Conservation (phyloP, 2,329 filamentous ascomycete genomes). For the Byssochlamys sp. region DNA sequence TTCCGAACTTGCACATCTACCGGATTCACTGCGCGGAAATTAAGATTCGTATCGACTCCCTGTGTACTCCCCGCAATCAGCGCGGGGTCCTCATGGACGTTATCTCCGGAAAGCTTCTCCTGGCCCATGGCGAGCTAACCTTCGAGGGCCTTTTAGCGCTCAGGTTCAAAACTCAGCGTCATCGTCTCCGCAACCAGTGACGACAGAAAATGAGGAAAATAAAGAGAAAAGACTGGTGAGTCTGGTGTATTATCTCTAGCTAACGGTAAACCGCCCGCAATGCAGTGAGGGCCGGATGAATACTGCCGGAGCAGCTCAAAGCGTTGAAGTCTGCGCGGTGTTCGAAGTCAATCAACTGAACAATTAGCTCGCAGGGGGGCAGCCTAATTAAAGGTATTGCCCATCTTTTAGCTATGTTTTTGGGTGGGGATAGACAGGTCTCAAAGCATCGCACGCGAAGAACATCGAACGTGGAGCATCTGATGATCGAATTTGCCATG, state of each 20-base stretch:
- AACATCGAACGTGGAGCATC: neutral
- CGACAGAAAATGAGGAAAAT: neutral
- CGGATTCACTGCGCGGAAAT: conserved; percentile 31
- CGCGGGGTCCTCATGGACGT: neutral
- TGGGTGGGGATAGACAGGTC: neutral
- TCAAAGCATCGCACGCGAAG: neutral
- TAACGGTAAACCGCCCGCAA: neutral
- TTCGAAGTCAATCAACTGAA: neutral
- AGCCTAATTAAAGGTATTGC: neutral
- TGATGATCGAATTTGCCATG: neutral
- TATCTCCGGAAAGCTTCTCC: neutral
- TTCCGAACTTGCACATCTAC: conserved; percentile 30
- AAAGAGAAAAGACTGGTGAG: neutral
- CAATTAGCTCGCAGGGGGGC: neutral
- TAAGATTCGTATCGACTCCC: conserved; percentile 20
- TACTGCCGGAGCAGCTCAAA: neutral
- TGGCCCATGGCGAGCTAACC: neutral
- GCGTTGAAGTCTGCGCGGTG: no score
- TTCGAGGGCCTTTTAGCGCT: conserved; percentile 4
- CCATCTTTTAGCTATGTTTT: neutral
- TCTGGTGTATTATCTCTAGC: neutral
- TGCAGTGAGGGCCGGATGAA: neutral
- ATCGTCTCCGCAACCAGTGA: neutral
- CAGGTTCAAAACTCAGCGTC: neutral
- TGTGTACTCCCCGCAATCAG: neutral